A percentile compares a stretch with the other conserved stretches of the same genome.
Conservation (phyloP, 345 rosid genomes). For the Mercurialis annua region DNA sequence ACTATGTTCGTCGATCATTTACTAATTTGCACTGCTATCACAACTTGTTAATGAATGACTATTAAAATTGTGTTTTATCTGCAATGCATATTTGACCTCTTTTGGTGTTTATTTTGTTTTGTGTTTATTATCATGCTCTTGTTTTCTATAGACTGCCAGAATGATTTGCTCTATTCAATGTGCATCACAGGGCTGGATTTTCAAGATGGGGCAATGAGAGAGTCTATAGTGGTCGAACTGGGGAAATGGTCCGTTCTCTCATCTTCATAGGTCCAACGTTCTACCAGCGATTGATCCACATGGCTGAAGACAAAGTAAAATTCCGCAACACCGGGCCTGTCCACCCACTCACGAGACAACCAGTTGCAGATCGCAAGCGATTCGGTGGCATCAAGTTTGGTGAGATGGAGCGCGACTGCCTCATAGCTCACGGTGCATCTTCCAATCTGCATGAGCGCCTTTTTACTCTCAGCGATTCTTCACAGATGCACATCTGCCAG, state of each 20-base stretch:
- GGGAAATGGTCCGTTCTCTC: slow-evolving; percentile 65
- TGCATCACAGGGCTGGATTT: slow-evolving; percentile 67
- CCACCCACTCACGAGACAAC: slow-evolving; percentile 89
- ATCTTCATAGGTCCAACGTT: slow-evolving; percentile 88
- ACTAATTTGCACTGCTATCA: background rate
- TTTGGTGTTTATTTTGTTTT: background rate
- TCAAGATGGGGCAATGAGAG: slow-evolving; percentile 87
- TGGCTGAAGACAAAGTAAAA: slow-evolving; percentile 89
- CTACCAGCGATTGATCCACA: slow-evolving; percentile 81
- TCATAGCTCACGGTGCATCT: slow-evolving; percentile 79
- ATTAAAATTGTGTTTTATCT: slow-evolving; percentile 2
- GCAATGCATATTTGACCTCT: too few relatives aligned
- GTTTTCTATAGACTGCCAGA: background rate
- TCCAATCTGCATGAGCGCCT: slow-evolving; percentile 83
- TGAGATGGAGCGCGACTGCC: slow-evolving; percentile 92
- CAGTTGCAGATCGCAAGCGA: slow-evolving; percentile 80
- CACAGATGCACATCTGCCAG: slow-evolving; percentile 70
- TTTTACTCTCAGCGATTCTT: slow-evolving; percentile 71
- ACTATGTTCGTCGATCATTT: background rate
- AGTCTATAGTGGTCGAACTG: slow-evolving; percentile 72
- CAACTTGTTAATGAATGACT: background rate
- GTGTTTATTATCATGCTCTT: background rate
- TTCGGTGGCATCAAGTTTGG: slow-evolving; percentile 89
- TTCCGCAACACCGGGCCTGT: slow-evolving; percentile 93
- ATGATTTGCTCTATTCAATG: slow-evolving; percentile 5